Base-by-base conservation (phyloP, 2,329 filamentous ascomycete species). In the Apiospora rasikravindrae region DNA sequence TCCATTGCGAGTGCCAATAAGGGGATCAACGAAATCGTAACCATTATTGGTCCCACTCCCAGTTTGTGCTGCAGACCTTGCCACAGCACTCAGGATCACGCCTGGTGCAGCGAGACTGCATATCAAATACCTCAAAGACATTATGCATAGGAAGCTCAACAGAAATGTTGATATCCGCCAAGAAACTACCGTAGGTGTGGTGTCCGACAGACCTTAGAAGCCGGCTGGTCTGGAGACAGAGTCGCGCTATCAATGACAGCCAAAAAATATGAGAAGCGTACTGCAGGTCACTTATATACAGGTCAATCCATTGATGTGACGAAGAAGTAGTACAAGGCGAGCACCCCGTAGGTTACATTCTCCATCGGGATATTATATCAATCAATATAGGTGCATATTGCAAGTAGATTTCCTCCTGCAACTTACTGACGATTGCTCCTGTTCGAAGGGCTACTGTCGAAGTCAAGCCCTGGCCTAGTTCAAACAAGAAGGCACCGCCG, bases 1-100 rank as follows among this genome's bases (percentile, higher is more conserved):
- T 75, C 80, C 80, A 71, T 81, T 81, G 40, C 73, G 73, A 71
- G 79, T 81, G 16, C 79, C 80, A 33, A 81, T 81, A 40, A 81
- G 76, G 45, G 80, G 80, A 73, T 81, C 74, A 40, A 81, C 79
- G 67, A 77, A 80, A 29, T 78, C 74, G 70, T 80, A 80, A 40
- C 73, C 76, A 64, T 19, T 13, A 29, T 37, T 64, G 33, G 29
- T 13, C 6, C 57, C 14, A 4, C 40, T n/a, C 57, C 40, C 57
- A 24, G 33, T 19, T 40, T 29, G 57, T 10, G 22, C 22, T n/a
- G 14, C 10, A 37, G 11, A 33, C 19, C 57, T 37, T 6, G 29
- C 29, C 33, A 33, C 57, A 5, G 33, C 33, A 40, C 33, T 10
- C 29, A n/a, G 53, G 2, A 19, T 19, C 33, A 64, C 19, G 19